phyloP scores from a whole-genome alignment of 257 asterid genomes.

The Orobanche coerulescens region DNA sequence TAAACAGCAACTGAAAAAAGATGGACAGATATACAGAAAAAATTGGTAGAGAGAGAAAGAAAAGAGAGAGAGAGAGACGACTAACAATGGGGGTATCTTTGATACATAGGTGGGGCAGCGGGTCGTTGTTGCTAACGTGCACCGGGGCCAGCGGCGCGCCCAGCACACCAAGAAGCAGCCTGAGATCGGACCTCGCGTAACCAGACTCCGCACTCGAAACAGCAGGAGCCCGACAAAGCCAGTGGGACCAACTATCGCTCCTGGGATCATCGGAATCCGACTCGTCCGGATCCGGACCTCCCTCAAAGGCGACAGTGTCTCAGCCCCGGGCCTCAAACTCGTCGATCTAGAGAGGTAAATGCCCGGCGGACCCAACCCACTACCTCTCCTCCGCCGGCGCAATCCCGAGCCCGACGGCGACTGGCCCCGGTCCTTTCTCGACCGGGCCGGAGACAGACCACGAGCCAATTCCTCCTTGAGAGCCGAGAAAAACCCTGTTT shows the following conservation, averaged over 20 bases:
- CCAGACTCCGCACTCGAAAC: slow-evolving; percentile 39
- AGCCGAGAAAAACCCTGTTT: slow-evolving; percentile 43
- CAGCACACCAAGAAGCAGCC: not conserved
- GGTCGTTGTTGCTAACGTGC: slow-evolving; percentile 60
- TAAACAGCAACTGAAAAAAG: too few species aligned
- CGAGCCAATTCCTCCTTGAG: slow-evolving; percentile 41
- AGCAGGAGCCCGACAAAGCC: slow-evolving; percentile 52
- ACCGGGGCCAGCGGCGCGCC: slow-evolving; percentile 52
- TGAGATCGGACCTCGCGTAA: slow-evolving; percentile 59
- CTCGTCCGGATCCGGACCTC: slow-evolving; percentile 62
- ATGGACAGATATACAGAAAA: too few species aligned
- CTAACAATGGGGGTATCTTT: slow-evolving; percentile 75
- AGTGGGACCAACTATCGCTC: slow-evolving; percentile 48
- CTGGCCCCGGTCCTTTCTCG: slow-evolving; percentile 33
- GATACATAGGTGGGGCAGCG: slow-evolving; percentile 61
- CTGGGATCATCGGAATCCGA: slow-evolving; percentile 37
- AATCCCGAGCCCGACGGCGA: slow-evolving; percentile 38
- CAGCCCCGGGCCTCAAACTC: slow-evolving; percentile 37
- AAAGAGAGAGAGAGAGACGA: slow-evolving; percentile 4
- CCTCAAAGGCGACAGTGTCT: slow-evolving; percentile 49
- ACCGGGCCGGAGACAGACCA: slow-evolving; percentile 46
- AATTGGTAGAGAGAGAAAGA: not conserved
- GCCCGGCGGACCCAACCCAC: slow-evolving; percentile 32
- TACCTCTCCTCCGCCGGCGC: slow-evolving; percentile 30
- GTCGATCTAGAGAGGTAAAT: slow-evolving; percentile 31